phyloP scores from a whole-genome alignment of 2,329 filamentous ascomycete species.

The Fusarium praegraminearum region DNA sequence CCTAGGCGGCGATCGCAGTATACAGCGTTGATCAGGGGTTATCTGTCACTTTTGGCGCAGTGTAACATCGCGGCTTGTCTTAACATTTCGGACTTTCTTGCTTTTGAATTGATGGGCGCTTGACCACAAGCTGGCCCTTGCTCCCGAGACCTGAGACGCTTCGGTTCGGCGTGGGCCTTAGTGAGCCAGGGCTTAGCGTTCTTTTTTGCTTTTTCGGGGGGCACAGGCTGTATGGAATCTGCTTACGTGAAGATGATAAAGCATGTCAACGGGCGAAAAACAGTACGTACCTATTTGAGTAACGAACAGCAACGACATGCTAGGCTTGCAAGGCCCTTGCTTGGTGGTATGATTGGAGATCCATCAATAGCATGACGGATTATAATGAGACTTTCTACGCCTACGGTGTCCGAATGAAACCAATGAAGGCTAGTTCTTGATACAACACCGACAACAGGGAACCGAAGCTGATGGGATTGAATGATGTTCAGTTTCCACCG shows the following conservation, averaged over 20 bases:
- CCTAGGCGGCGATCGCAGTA: slow-evolving; percentile 42
- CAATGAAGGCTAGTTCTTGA: slow-evolving; percentile 8
- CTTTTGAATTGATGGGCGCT: slow-evolving; percentile 21
- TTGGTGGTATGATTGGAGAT: slow-evolving; percentile 22
- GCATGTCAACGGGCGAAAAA: slow-evolving; percentile 10
- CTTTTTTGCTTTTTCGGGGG: slow-evolving; percentile 34
- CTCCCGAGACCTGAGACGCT: slow-evolving; percentile 48
- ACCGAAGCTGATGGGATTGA: slow-evolving; percentile 24
- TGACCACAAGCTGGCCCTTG: slow-evolving; percentile 26
- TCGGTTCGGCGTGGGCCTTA: slow-evolving; percentile 41
- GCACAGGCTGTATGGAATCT: slow-evolving; percentile 24
- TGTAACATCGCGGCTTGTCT: slow-evolving; percentile 37
- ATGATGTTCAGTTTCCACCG: slow-evolving; percentile 26
- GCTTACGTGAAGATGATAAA: slow-evolving; percentile 43
- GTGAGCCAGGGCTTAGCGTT: slow-evolving; percentile 36
- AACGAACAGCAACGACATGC: slow-evolving; percentile 10
- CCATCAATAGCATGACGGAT: slow-evolving; percentile 27
- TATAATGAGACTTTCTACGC: slow-evolving; percentile 15
- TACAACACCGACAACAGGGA: slow-evolving; percentile 25
- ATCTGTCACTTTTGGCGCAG: slow-evolving; percentile 34
- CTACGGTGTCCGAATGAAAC: slow-evolving; percentile 6
- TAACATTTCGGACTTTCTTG: slow-evolving; percentile 31
- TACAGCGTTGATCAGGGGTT: slow-evolving; percentile 26
- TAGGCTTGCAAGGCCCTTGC: slow-evolving; percentile 5
- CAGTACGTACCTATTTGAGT: slow-evolving; percentile 9